Conservation (phyloP, 768 basidiomycete genomes). For the Mrakia gelida region DNA sequence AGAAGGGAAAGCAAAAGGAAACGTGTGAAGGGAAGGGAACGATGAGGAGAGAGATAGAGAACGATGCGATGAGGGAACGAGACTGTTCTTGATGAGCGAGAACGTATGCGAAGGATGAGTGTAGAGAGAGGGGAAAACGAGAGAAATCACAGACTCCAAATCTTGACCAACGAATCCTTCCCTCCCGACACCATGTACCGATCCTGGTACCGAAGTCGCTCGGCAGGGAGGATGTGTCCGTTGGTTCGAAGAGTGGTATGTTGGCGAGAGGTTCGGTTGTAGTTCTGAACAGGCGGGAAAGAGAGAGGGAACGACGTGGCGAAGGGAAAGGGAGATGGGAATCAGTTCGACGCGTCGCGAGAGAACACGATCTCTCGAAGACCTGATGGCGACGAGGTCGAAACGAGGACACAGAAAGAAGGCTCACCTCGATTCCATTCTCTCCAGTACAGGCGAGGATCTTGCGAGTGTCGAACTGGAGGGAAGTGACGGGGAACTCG, state of each 20-base stretch:
- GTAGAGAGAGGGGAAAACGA: neutral
- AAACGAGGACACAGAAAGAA: neutral
- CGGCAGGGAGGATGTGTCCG: slow-evolving; percentile 87
- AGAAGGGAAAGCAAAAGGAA: neutral
- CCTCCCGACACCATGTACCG: slow-evolving; percentile 88
- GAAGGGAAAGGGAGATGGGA: too few relatives aligned
- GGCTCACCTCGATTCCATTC: slow-evolving; percentile 77
- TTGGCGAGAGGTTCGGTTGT: slow-evolving; percentile 89
- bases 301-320: too few relatives aligned
- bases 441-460: slow-evolving; percentile 88
- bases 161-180: slow-evolving; percentile 77
- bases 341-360: neutral
- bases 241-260: slow-evolving; percentile 79
- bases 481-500: slow-evolving; percentile 79
- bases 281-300: slow-evolving; percentile 55
- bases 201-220: slow-evolving; percentile 90
- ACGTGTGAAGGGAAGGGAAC: neutral
- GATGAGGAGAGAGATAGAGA: neutral
- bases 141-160: slow-evolving; percentile 71
- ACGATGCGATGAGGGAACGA: neutral
- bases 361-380: neutral
- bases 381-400: neutral
- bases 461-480: slow-evolving; percentile 94
- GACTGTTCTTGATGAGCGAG: neutral
- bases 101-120: neutral